A percentile compares a stretch with the other conserved stretches of the same genome.
These are phyloP conservation scores for Lolium perenne DNA, from an alignment of 176 grass and related monocot species.

Conservation along the genomic window DNA sequence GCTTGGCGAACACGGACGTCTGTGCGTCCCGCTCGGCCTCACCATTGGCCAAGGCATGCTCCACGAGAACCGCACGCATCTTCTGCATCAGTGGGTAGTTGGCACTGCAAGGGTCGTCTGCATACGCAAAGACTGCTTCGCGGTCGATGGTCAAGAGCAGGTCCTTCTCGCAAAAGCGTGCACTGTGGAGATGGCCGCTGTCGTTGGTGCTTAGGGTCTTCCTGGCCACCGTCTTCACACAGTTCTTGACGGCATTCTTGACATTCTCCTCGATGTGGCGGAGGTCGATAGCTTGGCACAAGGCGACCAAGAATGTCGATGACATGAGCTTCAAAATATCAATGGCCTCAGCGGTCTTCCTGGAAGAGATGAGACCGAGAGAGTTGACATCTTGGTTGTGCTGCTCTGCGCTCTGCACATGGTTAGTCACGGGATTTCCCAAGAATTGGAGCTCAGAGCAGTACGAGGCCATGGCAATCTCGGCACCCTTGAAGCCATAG, in stretches of 20 bases:
- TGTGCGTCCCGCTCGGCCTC: slow-evolving; percentile 51
- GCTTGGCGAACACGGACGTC: slow-evolving; percentile 83
- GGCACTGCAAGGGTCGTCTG: slow-evolving; percentile 72
- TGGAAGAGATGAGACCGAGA: slow-evolving; percentile 82
- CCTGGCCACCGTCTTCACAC: slow-evolving; percentile 56
- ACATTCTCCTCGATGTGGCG: slow-evolving; percentile 87
- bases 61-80: slow-evolving; percentile 68
- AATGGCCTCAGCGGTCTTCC: slow-evolving; percentile 88
- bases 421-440: slow-evolving; percentile 86
- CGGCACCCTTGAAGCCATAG: slow-evolving; percentile 92
- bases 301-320: slow-evolving; percentile 74
- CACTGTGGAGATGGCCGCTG: slow-evolving; percentile 53
- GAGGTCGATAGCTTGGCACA: slow-evolving; percentile 81
- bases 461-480: slow-evolving; percentile 92
- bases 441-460: slow-evolving; percentile 97
- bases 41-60: slow-evolving; percentile 68
- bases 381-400: slow-evolving; percentile 98
- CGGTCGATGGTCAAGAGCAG: slow-evolving; percentile 64
- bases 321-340: slow-evolving; percentile 95
- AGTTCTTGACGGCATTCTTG: slow-evolving; percentile 60
- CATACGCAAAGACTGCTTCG: slow-evolving; percentile 73
- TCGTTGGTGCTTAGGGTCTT: slow-evolving; percentile 59
- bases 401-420: slow-evolving; percentile 95
- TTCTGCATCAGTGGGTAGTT: slow-evolving; percentile 77
- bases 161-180: slow-evolving; percentile 80